Evolutionary conservation across 495 filamentous ascomycete genomes (phyloP).

Genomic region (Aspergillus mulundensis): DNA sequence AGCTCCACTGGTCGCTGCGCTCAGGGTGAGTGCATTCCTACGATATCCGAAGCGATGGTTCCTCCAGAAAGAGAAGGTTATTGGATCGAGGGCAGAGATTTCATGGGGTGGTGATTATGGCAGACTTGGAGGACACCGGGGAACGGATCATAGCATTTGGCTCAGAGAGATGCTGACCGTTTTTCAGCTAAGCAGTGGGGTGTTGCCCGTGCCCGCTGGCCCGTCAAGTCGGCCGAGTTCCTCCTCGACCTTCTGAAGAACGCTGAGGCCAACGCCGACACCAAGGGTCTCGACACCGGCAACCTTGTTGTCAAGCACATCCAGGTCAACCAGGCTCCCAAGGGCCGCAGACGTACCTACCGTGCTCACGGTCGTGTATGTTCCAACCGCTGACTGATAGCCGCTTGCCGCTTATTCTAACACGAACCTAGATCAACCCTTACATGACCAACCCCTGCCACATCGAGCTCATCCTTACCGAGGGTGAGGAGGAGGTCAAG

Average conservation of each 20-base stretch:
- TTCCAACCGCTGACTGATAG: slow-evolving; percentile 19
- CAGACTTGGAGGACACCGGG: neutral
- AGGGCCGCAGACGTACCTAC: slow-evolving; percentile 96
- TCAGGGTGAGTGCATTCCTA: slow-evolving; percentile 72
- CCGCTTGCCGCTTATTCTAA: neutral
- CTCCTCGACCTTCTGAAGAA: slow-evolving; percentile 96
- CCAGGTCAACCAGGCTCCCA: slow-evolving; percentile 99
- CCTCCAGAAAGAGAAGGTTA: neutral
- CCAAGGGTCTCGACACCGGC: slow-evolving; percentile 96
- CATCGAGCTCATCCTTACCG: slow-evolving; percentile 98
- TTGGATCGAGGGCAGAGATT: neutral
- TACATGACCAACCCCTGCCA: slow-evolving; percentile 99
- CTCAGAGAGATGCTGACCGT: slow-evolving; percentile 19
- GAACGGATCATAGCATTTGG: neutral
- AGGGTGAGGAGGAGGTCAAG: slow-evolving; percentile 81
- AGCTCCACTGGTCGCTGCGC: slow-evolving; percentile 89
- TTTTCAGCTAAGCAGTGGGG: slow-evolving; percentile 92
- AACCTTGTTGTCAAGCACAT: slow-evolving; percentile 98
- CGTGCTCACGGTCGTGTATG: slow-evolving; percentile 99
- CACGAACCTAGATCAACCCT: slow-evolving; percentile 76
- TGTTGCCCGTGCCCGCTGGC: slow-evolving; percentile 96
- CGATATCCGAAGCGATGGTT: neutral
- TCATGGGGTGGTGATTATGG: neutral
- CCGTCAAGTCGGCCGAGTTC: slow-evolving; percentile 97
- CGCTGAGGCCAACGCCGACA: slow-evolving; percentile 97